Evolutionary conservation across 495 filamentous ascomycete species (phyloP), one percentile per base, ranked within the genome.

Genomic region (Penicillium paxilli): DNA sequence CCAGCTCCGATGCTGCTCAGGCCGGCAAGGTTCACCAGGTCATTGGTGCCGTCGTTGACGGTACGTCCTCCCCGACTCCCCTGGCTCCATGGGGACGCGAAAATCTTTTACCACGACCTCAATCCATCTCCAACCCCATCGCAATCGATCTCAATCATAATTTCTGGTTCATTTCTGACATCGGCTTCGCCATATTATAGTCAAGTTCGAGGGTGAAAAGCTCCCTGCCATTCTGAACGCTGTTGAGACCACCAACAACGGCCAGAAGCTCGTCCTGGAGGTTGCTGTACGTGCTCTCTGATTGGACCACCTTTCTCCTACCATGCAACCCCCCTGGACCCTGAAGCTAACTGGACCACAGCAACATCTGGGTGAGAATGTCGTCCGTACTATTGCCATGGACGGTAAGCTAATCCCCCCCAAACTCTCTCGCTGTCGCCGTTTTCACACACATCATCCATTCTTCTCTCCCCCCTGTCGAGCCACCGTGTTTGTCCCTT

Each of bases 371-470:
- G 94, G 94, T 81, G 90, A 98, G 84, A 96, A 89, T 84, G 91
- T 96, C 72, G 95, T 98, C 76, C 88, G 94, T 79, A 92, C 90
- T 73, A 98, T 98, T 95, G 95, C 94, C 79, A 98, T 98, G 94
- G 94, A 98, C 79, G 94, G 94, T 96, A 85, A 76, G 88, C 79
- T 53, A 54, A n/a, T 24, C 14, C 28, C 46, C 20, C 20, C 10
- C n/a, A n/a, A n/a, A n/a, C n/a, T n/a, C n/a, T n/a, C n/a, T n/a
- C n/a, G n/a, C n/a, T n/a, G n/a, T n/a, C n/a, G n/a, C n/a, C n/a
- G n/a, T 23, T 20, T 5, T 5, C 38, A 7, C 40, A 11, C 40
- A 6, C 35, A 16, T n/a, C 35, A 38, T 40, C 40, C 40, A 25
- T 12, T 16, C 44, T 50, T 28, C 49, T 30, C 5, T 37, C 30